These are phyloP conservation scores for Nicotiana benthamiana DNA, from an alignment of 257 asterid species.

Conservation along the genomic window DNA sequence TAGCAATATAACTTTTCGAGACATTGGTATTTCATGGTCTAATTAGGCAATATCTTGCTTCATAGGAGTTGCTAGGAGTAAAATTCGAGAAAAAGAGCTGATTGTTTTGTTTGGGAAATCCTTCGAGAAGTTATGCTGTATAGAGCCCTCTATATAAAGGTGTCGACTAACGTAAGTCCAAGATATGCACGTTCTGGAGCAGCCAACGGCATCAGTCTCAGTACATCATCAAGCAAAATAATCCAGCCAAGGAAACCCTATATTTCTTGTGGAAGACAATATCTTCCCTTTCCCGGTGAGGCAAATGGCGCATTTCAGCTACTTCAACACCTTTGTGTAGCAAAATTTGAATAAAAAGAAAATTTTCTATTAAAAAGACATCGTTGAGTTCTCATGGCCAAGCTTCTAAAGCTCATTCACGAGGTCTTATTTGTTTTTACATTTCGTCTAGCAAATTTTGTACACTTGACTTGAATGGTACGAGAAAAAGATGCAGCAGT, in stretches of 20 bases:
- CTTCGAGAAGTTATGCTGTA: no score
- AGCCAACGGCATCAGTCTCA: not conserved
- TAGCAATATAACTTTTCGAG: not conserved
- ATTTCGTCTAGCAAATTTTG: not conserved
- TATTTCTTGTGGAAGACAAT: not conserved
- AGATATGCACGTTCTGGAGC: not conserved
- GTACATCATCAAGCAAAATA: not conserved
- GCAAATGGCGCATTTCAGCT: not conserved
- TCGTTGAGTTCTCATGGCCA: not conserved
- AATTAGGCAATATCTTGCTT: no score
- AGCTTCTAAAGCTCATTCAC: not conserved
- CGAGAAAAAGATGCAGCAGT: not conserved
- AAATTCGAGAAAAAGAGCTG: no score
- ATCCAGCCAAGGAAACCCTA: not conserved
- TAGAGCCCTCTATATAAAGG: no score
- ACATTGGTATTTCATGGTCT: no score
- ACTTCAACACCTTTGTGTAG: not conserved
- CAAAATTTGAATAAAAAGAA: not conserved
- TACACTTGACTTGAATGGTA: not conserved
- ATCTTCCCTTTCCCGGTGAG: not conserved
- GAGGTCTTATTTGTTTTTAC: not conserved
- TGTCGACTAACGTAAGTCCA: not conserved
- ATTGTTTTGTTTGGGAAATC: no score
- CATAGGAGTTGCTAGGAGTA: no score
- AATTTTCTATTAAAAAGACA: not conserved